phyloP scores from a whole-genome alignment of 1,284 basidiomycete species.

The Tilletia setariae region DNA sequence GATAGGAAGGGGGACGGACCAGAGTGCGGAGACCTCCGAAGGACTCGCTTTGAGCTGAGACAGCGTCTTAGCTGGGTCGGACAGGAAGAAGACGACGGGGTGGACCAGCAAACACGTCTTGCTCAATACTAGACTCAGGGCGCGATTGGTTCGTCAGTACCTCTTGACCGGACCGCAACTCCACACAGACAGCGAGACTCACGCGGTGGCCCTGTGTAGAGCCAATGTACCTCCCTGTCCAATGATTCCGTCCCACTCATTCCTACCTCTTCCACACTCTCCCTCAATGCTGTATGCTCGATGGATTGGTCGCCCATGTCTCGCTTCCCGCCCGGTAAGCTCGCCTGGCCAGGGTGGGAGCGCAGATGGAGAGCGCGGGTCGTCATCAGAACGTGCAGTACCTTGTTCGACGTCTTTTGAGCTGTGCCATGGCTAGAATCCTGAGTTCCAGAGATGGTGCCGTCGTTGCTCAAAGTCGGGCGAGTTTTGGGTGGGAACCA shows the following conservation, averaged over 20 bases:
- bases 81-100: slow-evolving; percentile 31
- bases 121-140: slow-evolving; percentile 22
- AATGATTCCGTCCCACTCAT: slow-evolving; percentile 19
- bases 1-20: slow-evolving; percentile 22
- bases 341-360: slow-evolving; percentile 37
- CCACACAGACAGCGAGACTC: neutral
- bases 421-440: neutral
- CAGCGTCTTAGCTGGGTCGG: slow-evolving; percentile 19
- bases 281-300: slow-evolving; percentile 31
- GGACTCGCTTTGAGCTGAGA: slow-evolving; percentile 21
- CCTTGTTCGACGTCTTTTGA: neutral
- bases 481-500: slow-evolving; percentile 8
- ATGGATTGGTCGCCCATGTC: slow-evolving; percentile 24
- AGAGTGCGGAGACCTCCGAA: slow-evolving; percentile 31
- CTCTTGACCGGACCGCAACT: neutral
- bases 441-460: neutral
- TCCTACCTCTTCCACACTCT: slow-evolving; percentile 33
- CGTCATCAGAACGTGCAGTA: slow-evolving; percentile 31
- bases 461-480: neutral
- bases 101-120: slow-evolving; percentile 38
- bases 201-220: slow-evolving; percentile 32
- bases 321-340: slow-evolving; percentile 35
- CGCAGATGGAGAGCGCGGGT: slow-evolving; percentile 35
- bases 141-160: neutral
- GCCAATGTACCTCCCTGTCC: slow-evolving; percentile 12